These are phyloP conservation scores for Thielaviopsis cerberus DNA, from an alignment of 2,329 filamentous ascomycete genomes.

Conservation along the genomic window DNA sequence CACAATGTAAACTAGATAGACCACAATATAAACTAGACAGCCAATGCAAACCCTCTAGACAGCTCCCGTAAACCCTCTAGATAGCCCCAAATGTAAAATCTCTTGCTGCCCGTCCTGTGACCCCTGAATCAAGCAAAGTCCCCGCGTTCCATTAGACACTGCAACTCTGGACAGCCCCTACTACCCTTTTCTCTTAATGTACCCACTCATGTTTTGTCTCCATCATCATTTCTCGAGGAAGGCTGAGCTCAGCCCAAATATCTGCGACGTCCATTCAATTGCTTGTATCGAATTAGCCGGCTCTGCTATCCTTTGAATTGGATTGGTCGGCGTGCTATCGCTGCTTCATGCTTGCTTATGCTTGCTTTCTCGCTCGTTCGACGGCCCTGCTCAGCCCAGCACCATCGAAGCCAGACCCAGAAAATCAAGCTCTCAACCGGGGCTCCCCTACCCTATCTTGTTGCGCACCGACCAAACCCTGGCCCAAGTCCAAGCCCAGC, in stretches of 20 bases:
- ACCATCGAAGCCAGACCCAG: not conserved
- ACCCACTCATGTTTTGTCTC: no score
- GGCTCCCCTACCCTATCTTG: slow-evolving; percentile 16
- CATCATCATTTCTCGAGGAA: no score
- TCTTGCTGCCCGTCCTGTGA: not conserved
- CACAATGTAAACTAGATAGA: no score
- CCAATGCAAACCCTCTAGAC: no score
- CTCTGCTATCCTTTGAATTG: no score
- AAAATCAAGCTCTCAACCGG: not conserved
- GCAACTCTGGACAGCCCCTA: not conserved
- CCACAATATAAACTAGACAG: no score
- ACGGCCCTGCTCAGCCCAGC: not conserved
- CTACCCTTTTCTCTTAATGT: not conserved
- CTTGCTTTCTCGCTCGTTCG: not conserved
- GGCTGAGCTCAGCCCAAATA: no score
- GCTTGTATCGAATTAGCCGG: no score
- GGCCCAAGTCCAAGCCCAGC: not conserved
- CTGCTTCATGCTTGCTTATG: no score
- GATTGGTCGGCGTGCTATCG: no score
- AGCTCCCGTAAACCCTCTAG: not conserved
- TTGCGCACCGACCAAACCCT: not conserved
- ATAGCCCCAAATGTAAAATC: not conserved
- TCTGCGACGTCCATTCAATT: no score
- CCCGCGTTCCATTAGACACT: not conserved
- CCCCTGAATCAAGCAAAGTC: not conserved